Conservation (phyloP, 805 yeast species). For the Spathaspora gorwiae region DNA sequence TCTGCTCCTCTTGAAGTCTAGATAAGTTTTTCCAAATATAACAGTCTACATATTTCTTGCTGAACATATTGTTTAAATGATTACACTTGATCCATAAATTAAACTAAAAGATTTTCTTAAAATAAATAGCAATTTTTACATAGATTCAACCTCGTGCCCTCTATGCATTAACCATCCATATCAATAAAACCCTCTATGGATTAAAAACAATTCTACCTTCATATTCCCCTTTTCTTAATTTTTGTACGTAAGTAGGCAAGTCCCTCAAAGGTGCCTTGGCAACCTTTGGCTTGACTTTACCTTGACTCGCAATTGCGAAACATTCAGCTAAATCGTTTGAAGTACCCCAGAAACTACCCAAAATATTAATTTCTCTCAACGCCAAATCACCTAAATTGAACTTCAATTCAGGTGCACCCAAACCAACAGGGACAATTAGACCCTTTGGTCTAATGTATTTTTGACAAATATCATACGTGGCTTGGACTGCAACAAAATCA, state of each 20-base stretch:
- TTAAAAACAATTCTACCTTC: conserved; percentile 9
- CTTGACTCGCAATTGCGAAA: conserved; percentile 35
- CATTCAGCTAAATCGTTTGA: conserved; percentile 39
- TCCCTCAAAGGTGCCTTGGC: conserved; percentile 25
- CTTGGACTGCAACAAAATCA: conserved; percentile 35
- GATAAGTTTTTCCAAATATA: neutral
- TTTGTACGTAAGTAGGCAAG: conserved; percentile 31
- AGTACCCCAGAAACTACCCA: conserved; percentile 42
- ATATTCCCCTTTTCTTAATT: conserved; percentile 30
- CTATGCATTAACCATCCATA: too few species aligned
- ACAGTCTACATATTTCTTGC: neutral
- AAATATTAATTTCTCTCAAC: conserved; percentile 34
- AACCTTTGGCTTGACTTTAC: conserved; percentile 36
- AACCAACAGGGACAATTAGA: conserved; percentile 39
- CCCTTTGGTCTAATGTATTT: conserved; percentile 34
- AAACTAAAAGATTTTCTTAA: too few species aligned
- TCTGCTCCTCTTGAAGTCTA: conserved; percentile 12
- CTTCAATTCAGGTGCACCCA: conserved; percentile 28
- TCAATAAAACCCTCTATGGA: conserved; percentile 1
- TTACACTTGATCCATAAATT: too few species aligned
- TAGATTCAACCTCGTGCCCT: too few species aligned
- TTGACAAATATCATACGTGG: conserved; percentile 23
- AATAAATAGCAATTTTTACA: too few species aligned
- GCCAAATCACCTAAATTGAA: conserved; percentile 33
- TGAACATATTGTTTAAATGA: too few species aligned